Evolutionary conservation across 1,284 basidiomycete genomes (phyloP).

Genomic region (Melampsora americana): DNA sequence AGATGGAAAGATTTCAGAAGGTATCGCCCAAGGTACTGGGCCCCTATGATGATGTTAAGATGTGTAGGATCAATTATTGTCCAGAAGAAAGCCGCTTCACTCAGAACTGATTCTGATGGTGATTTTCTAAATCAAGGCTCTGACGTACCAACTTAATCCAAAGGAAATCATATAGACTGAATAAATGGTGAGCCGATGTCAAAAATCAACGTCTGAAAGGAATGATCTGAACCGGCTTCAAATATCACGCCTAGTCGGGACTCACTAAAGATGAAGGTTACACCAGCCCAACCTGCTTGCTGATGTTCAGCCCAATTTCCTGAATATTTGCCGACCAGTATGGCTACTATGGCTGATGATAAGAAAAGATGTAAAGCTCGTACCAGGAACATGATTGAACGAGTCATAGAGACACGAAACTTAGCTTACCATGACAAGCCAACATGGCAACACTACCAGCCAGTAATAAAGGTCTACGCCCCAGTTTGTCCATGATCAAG

Average conservation of each 20-base stretch:
- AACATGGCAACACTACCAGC: conserved; percentile 43
- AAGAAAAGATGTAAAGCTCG: background rate
- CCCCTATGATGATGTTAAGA: conserved; percentile 18
- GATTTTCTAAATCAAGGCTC: background rate
- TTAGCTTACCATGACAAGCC: conserved; percentile 24
- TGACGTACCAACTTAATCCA: conserved; percentile 45
- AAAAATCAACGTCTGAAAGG: background rate
- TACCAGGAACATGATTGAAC: background rate
- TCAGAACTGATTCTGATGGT: no score
- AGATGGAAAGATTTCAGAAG: conserved; percentile 49
- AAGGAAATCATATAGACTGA: conserved; percentile 47
- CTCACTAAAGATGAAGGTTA: conserved; percentile 27
- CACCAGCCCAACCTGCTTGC: conserved; percentile 45
- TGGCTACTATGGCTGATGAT: conserved; percentile 39
- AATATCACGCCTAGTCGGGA: background rate
- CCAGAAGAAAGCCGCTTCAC: background rate
- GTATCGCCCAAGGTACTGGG: conserved; percentile 50
- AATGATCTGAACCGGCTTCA: background rate
- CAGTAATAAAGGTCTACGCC: conserved; percentile 45
- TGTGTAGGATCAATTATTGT: background rate
- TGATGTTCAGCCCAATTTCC: conserved; percentile 44
- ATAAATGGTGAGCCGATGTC: background rate
- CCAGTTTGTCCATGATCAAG: conserved; percentile 45
- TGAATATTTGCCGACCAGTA: conserved; percentile 29
- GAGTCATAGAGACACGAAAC: background rate